Conservation (phyloP, 2,329 filamentous ascomycete genomes). For the Ceratocystis huliohia region DNA sequence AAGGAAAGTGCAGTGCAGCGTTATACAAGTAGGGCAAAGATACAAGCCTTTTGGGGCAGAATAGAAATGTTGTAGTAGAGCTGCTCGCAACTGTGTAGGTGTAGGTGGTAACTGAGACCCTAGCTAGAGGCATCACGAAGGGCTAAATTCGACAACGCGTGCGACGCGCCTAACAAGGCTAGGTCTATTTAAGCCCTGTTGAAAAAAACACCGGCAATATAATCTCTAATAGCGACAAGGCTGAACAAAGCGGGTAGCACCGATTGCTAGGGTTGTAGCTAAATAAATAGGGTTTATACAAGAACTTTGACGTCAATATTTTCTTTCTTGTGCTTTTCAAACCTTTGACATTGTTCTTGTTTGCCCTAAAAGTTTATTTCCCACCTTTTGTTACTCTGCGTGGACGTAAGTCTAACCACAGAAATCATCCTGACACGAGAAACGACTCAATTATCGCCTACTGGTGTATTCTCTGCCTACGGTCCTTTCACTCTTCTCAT, state of each 20-base stretch:
- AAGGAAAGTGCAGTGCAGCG: background rate
- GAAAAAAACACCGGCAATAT: background rate
- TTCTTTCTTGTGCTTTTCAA: background rate
- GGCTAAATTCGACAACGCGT: constrained; percentile 5
- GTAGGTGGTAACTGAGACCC: background rate
- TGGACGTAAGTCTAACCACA: background rate
- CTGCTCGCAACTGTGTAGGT: background rate
- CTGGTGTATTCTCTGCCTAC: background rate
- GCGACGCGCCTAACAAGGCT: constrained; percentile 13
- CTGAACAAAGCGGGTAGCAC: background rate
- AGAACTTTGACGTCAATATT: background rate
- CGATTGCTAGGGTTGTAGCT: background rate
- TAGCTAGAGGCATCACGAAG: background rate
- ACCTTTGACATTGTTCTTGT: background rate
- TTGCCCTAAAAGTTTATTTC: background rate
- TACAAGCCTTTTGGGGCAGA: background rate
- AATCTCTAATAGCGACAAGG: background rate
- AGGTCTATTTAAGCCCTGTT: constrained; percentile 3
- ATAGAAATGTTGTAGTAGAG: background rate
- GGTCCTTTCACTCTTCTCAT: background rate
- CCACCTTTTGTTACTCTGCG: background rate
- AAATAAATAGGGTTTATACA: background rate
- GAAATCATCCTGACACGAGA: background rate
- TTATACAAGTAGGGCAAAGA: background rate
- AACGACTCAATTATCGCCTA: too few species aligned